A percentile compares a stretch with the other conserved stretches of the same genome.
Evolutionary conservation across 805 yeast genomes (phyloP).

Genomic region (Metschnikowia gruessii): DNA sequence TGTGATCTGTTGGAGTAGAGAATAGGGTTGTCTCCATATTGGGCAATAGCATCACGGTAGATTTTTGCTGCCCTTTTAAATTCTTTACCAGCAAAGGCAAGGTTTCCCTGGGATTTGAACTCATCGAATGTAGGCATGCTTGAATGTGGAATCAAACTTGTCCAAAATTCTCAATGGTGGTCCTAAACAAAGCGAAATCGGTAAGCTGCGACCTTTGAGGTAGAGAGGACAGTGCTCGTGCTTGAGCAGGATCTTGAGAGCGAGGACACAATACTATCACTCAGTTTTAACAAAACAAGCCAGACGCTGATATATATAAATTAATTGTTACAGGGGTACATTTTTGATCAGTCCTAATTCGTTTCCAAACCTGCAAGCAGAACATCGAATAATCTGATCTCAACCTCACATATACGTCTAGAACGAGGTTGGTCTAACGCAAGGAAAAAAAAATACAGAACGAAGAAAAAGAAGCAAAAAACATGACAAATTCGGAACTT

Average conservation of each 20-base stretch:
- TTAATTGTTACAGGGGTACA: too few species aligned
- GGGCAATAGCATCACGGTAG: constrained; percentile 54
- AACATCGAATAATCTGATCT: background rate
- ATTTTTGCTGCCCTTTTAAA: constrained; percentile 49
- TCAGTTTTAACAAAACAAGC: too few species aligned
- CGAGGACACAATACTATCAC: too few species aligned
- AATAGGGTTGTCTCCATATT: constrained; percentile 50
- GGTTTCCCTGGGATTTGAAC: constrained; percentile 49
- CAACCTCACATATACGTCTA: background rate
- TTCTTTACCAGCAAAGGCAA: constrained; percentile 44
- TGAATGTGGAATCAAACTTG: background rate
- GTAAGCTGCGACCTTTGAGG: too few species aligned
- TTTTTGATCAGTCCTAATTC: too few species aligned
- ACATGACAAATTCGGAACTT: constrained; percentile 13
- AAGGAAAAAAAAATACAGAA: background rate
- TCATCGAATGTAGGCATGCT: constrained; percentile 25
- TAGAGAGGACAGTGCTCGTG: too few species aligned
- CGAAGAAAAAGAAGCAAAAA: background rate
- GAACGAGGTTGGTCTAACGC: background rate
- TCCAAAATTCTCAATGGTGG: too few species aligned
- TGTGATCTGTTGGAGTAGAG: constrained; percentile 68
- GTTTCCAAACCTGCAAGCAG: background rate
- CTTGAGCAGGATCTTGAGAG: too few species aligned
- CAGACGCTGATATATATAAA: too few species aligned
- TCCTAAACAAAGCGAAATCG: too few species aligned